phyloP scores from a whole-genome alignment of 306 rosid genomes.

The Medicago ruthenica region DNA sequence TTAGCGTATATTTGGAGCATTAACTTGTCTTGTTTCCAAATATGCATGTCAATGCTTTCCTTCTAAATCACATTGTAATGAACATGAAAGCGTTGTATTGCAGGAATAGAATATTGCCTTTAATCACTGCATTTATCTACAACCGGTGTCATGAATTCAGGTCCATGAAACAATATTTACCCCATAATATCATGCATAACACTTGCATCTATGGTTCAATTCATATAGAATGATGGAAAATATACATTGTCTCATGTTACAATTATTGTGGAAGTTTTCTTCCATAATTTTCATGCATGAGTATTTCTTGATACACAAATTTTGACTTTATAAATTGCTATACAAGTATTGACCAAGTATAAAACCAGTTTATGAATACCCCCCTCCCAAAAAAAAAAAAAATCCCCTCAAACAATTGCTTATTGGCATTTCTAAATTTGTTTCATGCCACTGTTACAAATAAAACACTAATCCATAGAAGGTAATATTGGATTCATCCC shows the following conservation, averaged over 20 bases:
- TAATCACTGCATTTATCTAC: not conserved
- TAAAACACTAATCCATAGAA: slow-evolving; percentile 54
- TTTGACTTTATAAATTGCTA: slow-evolving; percentile 35
- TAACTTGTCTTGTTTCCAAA: no score
- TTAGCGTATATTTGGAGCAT: no score
- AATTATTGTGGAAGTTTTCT: slow-evolving; percentile 12
- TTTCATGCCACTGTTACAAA: slow-evolving; percentile 15
- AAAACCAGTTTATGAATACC: slow-evolving; percentile 18
- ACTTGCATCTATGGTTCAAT: not conserved
- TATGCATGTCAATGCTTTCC: no score
- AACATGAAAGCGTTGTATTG: not conserved
- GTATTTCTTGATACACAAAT: slow-evolving; percentile 25
- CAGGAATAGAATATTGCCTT: not conserved
- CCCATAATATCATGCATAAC: not conserved
- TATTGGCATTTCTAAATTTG: slow-evolving; percentile 17
- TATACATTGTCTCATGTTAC: not conserved
- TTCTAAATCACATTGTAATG: not conserved
- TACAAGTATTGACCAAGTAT: slow-evolving; percentile 38
- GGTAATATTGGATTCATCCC: slow-evolving; percentile 81
- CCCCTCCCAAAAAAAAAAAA: not conserved
- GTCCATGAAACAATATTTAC: not conserved
- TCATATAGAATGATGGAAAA: not conserved
- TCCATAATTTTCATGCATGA: slow-evolving; percentile 11
- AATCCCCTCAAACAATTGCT: slow-evolving; percentile 19
- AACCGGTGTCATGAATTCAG: not conserved